Evolutionary conservation across 2,329 filamentous ascomycete genomes (phyloP).

Genomic region (Fusarium stilboides): DNA sequence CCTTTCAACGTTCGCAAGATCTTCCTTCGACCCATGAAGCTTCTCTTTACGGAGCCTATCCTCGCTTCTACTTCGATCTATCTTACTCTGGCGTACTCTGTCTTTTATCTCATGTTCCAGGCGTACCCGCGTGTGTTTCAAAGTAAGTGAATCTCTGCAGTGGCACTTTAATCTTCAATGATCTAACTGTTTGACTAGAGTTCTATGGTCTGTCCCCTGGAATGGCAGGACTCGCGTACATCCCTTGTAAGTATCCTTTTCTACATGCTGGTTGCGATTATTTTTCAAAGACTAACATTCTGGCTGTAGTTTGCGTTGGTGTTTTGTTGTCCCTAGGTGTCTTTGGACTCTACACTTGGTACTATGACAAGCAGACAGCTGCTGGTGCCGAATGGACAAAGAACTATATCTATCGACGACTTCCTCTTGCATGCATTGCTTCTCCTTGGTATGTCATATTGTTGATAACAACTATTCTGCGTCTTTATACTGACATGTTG

Average conservation of each 20-base stretch:
- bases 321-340: constrained; percentile 42
- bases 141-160: constrained; percentile 22
- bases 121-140: constrained; percentile 67
- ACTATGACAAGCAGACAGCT: constrained; percentile 46
- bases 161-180: background rate
- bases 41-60: constrained; percentile 66
- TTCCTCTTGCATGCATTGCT: constrained; percentile 68
- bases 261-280: too few relatives aligned
- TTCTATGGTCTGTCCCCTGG: constrained; percentile 63
- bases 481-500: background rate
- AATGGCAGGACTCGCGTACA: constrained; percentile 63
- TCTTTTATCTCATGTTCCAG: constrained; percentile 67
- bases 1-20: constrained; percentile 60
- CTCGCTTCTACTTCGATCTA: constrained; percentile 64
- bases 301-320: constrained; percentile 46
- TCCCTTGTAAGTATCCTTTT: constrained; percentile 58
- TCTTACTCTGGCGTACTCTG: constrained; percentile 66
- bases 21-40: constrained; percentile 64
- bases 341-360: constrained; percentile 50
- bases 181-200: constrained; percentile 33
- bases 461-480: background rate
- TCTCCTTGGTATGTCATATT: constrained; percentile 71
- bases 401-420: constrained; percentile 54
- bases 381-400: constrained; percentile 53
- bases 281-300: constrained; percentile 3